Conservation (phyloP, 371 early-diverging fungal genomes). For the Lichtheimia ornata region DNA sequence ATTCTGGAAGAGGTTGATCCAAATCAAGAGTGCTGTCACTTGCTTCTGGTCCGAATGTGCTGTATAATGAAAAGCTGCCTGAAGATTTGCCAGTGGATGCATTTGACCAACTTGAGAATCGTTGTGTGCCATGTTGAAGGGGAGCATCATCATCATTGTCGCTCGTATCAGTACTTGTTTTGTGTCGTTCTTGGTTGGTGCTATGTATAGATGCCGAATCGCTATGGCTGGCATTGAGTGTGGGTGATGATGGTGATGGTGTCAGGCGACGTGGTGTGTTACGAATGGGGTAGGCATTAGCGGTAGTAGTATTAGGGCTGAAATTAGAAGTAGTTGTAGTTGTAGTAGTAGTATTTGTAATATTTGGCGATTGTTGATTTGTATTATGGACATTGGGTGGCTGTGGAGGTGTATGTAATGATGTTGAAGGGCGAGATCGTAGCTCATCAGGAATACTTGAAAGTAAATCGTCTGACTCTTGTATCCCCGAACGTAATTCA, state of each 20-base stretch:
- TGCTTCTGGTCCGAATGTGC: conserved; percentile 33
- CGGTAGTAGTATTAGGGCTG: not conserved
- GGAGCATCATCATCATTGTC: not conserved
- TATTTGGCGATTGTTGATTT: too few relatives aligned
- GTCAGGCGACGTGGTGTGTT: not conserved
- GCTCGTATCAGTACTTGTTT: too few relatives aligned
- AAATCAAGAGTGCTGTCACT: conserved; percentile 8
- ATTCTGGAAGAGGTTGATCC: conserved; percentile 5
- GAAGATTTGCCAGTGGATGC: conserved; percentile 36
- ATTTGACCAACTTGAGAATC: conserved; percentile 25
- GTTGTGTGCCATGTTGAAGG: not conserved
- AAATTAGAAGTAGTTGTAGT: not conserved
- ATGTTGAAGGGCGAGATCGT: not conserved
- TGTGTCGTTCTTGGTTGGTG: too few relatives aligned
- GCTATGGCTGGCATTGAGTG: not conserved
- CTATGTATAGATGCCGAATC: not conserved
- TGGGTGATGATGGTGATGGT: conserved; percentile 1
- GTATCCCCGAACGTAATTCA: conserved; percentile 3
- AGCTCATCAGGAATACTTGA: conserved; percentile 14
- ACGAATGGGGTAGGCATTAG: not conserved
- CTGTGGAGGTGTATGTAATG: not conserved
- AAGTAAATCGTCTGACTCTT: conserved; percentile 10
- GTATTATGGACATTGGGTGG: too few relatives aligned
- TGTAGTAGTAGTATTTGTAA: too few relatives aligned
- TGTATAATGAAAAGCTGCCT: conserved; percentile 36